Conservation (phyloP, 176 grass and related monocot species). For the Eleusine indica region DNA sequence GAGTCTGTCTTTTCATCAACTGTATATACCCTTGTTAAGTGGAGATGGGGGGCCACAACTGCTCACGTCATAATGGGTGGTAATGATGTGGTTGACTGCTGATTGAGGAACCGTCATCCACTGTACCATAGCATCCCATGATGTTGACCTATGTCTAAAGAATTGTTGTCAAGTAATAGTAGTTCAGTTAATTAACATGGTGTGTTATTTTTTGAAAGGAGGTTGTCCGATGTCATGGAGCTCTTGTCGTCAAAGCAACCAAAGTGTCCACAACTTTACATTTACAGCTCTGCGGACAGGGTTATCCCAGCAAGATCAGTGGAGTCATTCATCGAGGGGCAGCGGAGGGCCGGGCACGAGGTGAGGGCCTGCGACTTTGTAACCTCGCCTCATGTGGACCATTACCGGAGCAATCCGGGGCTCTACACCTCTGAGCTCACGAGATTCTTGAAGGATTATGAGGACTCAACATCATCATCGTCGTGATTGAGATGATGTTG, state of each 20-base stretch:
- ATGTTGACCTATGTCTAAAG: not conserved
- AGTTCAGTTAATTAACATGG: not conserved
- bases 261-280: conserved; percentile 78
- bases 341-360: conserved; percentile 51
- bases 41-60: not conserved
- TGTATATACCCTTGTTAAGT: conserved; percentile 9
- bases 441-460: conserved; percentile 70
- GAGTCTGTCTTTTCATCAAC: conserved; percentile 9
- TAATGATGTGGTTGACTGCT: conserved; percentile 7
- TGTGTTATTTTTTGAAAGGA: conserved; percentile 44
- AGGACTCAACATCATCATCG: not conserved
- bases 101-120: not conserved
- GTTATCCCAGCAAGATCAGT: conserved; percentile 89
- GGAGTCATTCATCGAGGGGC: conserved; percentile 72
- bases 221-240: conserved; percentile 69
- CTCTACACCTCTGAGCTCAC: conserved; percentile 71
- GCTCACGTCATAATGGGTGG: not conserved
- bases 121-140: not conserved
- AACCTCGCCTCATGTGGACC: conserved; percentile 83
- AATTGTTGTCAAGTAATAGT: not conserved
- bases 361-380: conserved; percentile 78
- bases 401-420: conserved; percentile 74
- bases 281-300: conserved; percentile 82
- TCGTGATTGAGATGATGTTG: not conserved
- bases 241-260: conserved; percentile 71